Evolutionary conservation across 2,329 filamentous ascomycete species (phyloP).

Genomic region (Alternaria sp.): DNA sequence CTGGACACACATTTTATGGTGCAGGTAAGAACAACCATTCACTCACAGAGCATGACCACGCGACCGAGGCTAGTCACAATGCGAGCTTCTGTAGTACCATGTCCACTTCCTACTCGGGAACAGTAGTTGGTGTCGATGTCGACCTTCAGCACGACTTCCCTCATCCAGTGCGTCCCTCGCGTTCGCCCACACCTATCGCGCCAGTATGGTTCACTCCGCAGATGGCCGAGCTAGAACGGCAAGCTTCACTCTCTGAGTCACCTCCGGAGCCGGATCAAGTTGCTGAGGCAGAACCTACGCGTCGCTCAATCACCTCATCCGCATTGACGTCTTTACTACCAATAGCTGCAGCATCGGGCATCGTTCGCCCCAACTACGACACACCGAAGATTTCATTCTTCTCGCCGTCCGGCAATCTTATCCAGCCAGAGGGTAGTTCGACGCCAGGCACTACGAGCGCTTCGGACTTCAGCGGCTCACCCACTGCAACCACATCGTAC

Average conservation of each 20-base stretch:
- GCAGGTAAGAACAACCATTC: constrained; percentile 25
- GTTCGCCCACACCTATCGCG: constrained; percentile 28
- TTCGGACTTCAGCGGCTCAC: constrained; percentile 12
- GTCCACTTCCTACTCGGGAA: constrained; percentile 44
- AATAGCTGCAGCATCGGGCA: constrained; percentile 46
- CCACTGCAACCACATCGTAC: constrained; percentile 10
- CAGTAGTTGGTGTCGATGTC: constrained; percentile 44
- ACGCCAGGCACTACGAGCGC: constrained; percentile 13
- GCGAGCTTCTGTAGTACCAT: constrained; percentile 43
- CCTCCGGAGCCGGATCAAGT: constrained; percentile 8
- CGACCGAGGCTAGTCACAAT: constrained; percentile 30
- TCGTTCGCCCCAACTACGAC: constrained; percentile 36
- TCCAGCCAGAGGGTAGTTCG: constrained; percentile 32
- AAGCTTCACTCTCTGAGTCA: constrained; percentile 17
- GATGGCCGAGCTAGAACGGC: constrained; percentile 25
- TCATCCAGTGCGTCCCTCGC: constrained; percentile 20
- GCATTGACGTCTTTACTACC: constrained; percentile 46
- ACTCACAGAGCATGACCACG: constrained; percentile 19
- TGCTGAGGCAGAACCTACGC: not conserved
- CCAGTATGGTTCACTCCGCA: constrained; percentile 37
- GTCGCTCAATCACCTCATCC: constrained; percentile 40
- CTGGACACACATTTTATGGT: constrained; percentile 31
- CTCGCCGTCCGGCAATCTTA: constrained; percentile 45
- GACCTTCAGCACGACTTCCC: constrained; percentile 36
- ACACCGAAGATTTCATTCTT: constrained; percentile 41